A percentile compares a stretch with the other conserved stretches of the same genome.
Evolutionary conservation across 208 protist species (phyloP).

Genomic region (Trypanosoma cruzi): DNA sequence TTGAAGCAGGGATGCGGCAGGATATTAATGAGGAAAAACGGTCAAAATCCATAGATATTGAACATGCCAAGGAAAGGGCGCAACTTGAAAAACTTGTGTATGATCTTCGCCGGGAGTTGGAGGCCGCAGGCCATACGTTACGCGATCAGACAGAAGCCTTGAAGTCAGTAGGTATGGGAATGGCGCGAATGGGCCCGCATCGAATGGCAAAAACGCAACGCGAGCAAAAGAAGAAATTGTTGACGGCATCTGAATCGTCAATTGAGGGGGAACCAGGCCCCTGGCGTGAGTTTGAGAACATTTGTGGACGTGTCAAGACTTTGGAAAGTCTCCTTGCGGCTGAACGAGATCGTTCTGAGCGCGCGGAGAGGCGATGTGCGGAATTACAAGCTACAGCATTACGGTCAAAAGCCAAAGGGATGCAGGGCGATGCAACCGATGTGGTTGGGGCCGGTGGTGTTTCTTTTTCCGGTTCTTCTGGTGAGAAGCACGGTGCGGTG

Average conservation of each 20-base stretch:
- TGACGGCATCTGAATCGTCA: background rate
- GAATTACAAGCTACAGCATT: background rate
- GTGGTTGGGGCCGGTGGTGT: background rate
- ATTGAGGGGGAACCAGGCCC: background rate
- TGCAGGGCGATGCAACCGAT: background rate
- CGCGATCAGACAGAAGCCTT: constrained; percentile 61
- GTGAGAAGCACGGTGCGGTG: background rate
- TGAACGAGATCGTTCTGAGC: background rate
- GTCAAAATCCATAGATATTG: constrained; percentile 38
- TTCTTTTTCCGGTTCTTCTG: background rate
- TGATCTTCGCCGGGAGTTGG: constrained; percentile 63
- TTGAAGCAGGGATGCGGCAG: background rate
- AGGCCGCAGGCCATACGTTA: constrained; percentile 46
- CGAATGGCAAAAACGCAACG: constrained; percentile 43
- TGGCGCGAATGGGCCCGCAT: constrained; percentile 59
- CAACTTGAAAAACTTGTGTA: constrained; percentile 38
- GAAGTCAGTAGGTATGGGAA: constrained; percentile 37
- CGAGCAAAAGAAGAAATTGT: background rate
- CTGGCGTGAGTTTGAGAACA: background rate
- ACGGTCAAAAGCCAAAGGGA: background rate
- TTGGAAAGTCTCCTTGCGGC: constrained; percentile 4
- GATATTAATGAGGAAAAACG: constrained; percentile 52
- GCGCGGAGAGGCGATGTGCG: constrained; percentile 4
- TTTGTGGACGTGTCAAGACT: background rate
- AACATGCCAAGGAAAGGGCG: constrained; percentile 32